A percentile compares a stretch with the other conserved stretches of the same genome.
Conservation (phyloP, 2,329 filamentous ascomycete genomes). For the Diaporthe citriasiana region DNA sequence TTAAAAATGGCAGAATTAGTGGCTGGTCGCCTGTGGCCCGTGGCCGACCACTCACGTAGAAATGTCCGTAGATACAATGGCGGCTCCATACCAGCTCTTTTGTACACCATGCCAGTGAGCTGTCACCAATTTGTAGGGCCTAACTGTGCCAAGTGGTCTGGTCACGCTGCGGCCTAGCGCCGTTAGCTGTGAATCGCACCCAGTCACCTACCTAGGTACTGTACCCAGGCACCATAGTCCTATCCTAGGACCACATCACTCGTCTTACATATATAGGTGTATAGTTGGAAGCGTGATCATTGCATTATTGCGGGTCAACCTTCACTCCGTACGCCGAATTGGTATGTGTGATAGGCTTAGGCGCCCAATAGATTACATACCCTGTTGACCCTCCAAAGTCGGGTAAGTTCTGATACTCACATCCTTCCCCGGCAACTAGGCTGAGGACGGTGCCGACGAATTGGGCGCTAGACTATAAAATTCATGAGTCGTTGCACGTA, state of each 20-base stretch:
- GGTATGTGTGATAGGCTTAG: background rate
- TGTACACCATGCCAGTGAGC: background rate
- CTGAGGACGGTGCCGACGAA: conserved; percentile 3
- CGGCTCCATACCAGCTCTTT: background rate
- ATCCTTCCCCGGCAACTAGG: conserved; percentile 1
- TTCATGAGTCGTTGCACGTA: background rate
- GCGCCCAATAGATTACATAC: background rate
- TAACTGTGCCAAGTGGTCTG: background rate
- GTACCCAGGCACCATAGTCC: no score
- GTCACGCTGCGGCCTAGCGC: background rate
- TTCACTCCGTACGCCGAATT: conserved; percentile 12
- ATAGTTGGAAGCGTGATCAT: background rate
- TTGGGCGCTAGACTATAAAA: background rate
- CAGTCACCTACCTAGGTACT: no score
- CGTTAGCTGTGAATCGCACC: background rate
- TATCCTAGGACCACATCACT: no score
- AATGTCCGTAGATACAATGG: background rate
- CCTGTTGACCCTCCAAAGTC: conserved; percentile 16
- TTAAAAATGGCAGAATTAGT: background rate
- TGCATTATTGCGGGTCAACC: conserved; percentile 18
- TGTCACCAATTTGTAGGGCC: background rate
- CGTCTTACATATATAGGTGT: background rate
- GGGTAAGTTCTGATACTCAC: conserved; percentile 11
- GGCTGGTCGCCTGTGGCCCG: background rate
- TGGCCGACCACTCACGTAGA: background rate